Evolutionary conservation across 495 filamentous ascomycete species (phyloP).

Genomic region (Hypomontagnella submonticulosa): DNA sequence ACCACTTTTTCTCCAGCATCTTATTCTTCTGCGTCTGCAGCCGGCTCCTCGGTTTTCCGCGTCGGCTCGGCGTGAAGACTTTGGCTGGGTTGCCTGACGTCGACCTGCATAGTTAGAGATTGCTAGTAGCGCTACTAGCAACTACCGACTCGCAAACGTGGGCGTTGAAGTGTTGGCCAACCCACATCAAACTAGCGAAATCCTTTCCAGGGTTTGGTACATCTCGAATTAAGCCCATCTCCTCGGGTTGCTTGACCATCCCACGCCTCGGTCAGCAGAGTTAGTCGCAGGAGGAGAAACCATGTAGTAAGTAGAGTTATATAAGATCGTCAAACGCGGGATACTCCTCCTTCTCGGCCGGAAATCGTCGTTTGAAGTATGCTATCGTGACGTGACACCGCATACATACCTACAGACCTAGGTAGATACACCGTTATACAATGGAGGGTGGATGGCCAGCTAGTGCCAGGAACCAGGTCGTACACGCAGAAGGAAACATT

Average conservation of each 20-base stretch:
- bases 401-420: conserved; percentile 5
- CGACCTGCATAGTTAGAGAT: conserved; percentile 25
- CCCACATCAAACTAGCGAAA: conserved; percentile 25
- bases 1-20: neutral
- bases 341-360: neutral
- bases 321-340: too few species aligned
- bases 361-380: conserved; percentile 7
- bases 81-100: conserved; percentile 19
- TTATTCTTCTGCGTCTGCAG: neutral
- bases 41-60: conserved; percentile 11
- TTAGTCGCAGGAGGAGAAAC: neutral
- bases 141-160: neutral
- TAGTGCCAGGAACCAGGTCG: conserved; percentile 19
- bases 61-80: conserved; percentile 18
- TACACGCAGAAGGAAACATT: neutral
- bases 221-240: neutral
- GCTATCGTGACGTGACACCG: conserved; percentile 20
- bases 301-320: too few species aligned
- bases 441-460: conserved; percentile 23
- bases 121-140: neutral
- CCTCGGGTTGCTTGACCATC: neutral
- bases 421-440: neutral
- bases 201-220: conserved; percentile 10
- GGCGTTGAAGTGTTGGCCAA: neutral
- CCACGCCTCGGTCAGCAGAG: conserved; percentile 14